Conservation (phyloP, 2,329 filamentous ascomycete genomes). For the Macrophomina phaseolina region DNA sequence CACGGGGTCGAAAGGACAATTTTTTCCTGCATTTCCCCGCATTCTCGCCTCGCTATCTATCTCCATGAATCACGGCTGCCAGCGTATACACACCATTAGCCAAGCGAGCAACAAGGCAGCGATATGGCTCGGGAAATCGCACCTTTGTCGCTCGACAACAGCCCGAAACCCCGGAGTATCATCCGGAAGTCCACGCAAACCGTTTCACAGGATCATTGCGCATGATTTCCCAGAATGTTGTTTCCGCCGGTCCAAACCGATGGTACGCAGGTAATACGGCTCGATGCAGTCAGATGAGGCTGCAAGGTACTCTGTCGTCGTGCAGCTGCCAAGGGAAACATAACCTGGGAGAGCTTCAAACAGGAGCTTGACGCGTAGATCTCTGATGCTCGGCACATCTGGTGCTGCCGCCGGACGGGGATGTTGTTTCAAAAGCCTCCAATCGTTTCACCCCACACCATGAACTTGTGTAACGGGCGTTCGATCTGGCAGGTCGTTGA, state of each 20-base stretch:
- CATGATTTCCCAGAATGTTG: not conserved
- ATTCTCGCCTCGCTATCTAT: not conserved
- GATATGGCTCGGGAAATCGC: conserved; percentile 4
- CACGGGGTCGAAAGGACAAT: not conserved
- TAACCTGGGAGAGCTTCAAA: not conserved
- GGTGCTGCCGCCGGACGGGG: not conserved
- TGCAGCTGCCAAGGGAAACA: not conserved
- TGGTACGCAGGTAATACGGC: not conserved
- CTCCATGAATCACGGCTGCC: not conserved
- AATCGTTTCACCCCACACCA: not conserved
- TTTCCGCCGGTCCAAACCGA: conserved; percentile 1
- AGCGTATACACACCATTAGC: not conserved
- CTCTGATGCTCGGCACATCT: not conserved
- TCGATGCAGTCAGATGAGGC: not conserved
- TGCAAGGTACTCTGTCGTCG: not conserved
- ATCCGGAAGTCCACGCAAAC: not conserved
- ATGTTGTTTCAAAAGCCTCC: conserved; percentile 17
- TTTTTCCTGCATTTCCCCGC: not conserved
- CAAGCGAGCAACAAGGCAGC: not conserved
- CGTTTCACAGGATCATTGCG: not conserved
- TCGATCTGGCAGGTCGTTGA: not conserved
- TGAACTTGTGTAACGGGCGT: not conserved
- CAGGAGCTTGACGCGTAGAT: not conserved
- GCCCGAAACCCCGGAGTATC: not conserved
- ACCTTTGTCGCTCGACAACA: conserved; percentile 5